Base-by-base conservation (phyloP, 371 early-diverging fungal species). In the Mucor plumbeus region DNA sequence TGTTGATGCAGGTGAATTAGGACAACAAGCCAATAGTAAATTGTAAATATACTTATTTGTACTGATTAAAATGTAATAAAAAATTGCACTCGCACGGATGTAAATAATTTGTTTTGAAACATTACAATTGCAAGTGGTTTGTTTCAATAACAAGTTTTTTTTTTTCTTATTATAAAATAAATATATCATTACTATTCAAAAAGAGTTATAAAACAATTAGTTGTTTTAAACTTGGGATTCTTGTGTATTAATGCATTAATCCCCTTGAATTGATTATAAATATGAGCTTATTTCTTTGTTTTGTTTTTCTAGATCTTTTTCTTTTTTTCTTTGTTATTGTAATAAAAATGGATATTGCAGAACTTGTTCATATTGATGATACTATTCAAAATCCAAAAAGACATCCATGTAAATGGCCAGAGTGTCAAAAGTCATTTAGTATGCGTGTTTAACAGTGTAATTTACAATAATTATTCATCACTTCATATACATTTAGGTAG, bases 401-500 rank as follows among this genome's bases (percentile, higher is more conserved):
- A 13, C 59, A 66, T 60, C 13, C 63, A 15, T 68, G 66, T 15
- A 39, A 57, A 43, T 67, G 71, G 68, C 15, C 57, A 36, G 56
- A 44, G 1, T 68, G 68, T 13, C 55, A 38, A 3, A 64, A 64
- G 56, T 57, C 68, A 14, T 72, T 68, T 17, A 44, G 68, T 69
- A 64, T 34, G 59, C n/a, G 35, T 44, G 33, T 8, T 4, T 13
- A 4, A 1, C 13, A 35, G 15, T 17, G 11, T 11, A 38, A 38
- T 10, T 15, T 19, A 19, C 17, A 38, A 36, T 47, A 19, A 3
- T 17, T 41, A 0, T 11, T 8, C 34, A 35, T 11, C 38, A n/a
- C n/a, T 19, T 55, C 55, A 55, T 35, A 8, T 13, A 35, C 7
- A n/a, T 14, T 35, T 55, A 69, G 85, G 90, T 50, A 72, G 82